Percentiles rank a stretch among this genome's conserved stretches.
These are phyloP conservation scores for Flaveria brownii DNA, from an alignment of 129 eudicot genomes.

Conservation along the genomic window DNA sequence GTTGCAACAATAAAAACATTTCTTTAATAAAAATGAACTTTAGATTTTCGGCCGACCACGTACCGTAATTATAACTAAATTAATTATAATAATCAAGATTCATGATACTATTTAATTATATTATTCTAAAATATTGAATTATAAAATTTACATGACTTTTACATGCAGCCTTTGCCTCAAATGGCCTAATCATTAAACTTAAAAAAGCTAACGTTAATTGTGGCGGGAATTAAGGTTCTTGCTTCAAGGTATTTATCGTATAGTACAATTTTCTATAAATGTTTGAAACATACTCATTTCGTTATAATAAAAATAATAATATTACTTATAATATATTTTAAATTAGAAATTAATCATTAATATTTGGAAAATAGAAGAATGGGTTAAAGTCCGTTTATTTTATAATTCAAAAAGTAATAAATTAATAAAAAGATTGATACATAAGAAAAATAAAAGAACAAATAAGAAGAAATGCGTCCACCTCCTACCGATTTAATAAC, in stretches of 20 bases:
- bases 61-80: background rate
- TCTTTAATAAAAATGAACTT: background rate
- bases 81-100: background rate
- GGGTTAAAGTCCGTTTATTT: background rate
- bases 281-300: slow-evolving; percentile 23
- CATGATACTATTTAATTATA: background rate
- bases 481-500: too few relatives aligned
- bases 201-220: slow-evolving; percentile 35
- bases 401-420: too few relatives aligned
- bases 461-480: too few relatives aligned
- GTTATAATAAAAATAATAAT: background rate
- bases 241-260: background rate
- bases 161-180: slow-evolving; percentile 21
- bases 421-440: too few relatives aligned
- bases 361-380: background rate
- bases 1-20: too few relatives aligned
- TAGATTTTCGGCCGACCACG: background rate
- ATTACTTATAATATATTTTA: background rate
- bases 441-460: too few relatives aligned
- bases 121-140: background rate
- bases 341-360: background rate
- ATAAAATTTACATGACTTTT: background rate
- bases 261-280: slow-evolving; percentile 1
- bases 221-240: slow-evolving; percentile 40
- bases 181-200: slow-evolving; percentile 34